Evolutionary conservation across 352 stramenopile genomes (phyloP).

Genomic region (Pythium sp.): DNA sequence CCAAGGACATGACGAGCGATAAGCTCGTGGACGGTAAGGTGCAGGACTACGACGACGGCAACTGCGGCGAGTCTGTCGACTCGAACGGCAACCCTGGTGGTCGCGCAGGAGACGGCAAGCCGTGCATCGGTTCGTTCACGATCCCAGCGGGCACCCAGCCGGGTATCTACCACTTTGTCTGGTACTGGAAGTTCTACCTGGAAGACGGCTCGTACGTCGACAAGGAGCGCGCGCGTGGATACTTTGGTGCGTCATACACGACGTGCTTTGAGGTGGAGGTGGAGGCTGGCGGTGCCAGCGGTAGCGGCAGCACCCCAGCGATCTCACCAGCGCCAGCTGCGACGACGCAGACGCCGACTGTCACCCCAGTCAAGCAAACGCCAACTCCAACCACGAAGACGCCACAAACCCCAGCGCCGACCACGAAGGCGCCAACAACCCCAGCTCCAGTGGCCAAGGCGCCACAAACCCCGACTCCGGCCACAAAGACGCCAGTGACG

Average conservation of each 20-base stretch:
- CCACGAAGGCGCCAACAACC: neutral
- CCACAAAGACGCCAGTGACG: neutral
- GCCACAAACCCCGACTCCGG: neutral
- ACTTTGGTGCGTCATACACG: conserved; percentile 66
- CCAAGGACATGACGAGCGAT: conserved; percentile 45
- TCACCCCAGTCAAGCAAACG: conserved; percentile 9
- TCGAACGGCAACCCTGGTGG: conserved; percentile 37
- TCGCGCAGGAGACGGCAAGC: conserved; percentile 56
- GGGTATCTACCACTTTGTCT: conserved; percentile 65
- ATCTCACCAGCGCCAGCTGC: conserved; percentile 5
- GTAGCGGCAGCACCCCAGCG: conserved; percentile 9
- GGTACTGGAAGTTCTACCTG: conserved; percentile 73
- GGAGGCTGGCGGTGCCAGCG: conserved; percentile 16
- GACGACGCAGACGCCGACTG: conserved; percentile 11
- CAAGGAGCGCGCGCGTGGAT: conserved; percentile 41
- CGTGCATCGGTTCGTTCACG: conserved; percentile 53
- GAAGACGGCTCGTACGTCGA: conserved; percentile 53
- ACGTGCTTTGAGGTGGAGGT: conserved; percentile 73
- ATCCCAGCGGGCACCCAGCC: conserved; percentile 38
- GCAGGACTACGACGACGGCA: conserved; percentile 54
- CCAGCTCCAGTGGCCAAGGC: neutral
- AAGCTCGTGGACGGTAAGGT: conserved; percentile 47
- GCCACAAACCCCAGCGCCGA: neutral
- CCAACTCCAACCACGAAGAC: conserved; percentile 10
- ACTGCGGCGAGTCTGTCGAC: conserved; percentile 56